These are phyloP conservation scores for Candida coleopterorum DNA, from an alignment of 805 yeast species.

Conservation along the genomic window DNA sequence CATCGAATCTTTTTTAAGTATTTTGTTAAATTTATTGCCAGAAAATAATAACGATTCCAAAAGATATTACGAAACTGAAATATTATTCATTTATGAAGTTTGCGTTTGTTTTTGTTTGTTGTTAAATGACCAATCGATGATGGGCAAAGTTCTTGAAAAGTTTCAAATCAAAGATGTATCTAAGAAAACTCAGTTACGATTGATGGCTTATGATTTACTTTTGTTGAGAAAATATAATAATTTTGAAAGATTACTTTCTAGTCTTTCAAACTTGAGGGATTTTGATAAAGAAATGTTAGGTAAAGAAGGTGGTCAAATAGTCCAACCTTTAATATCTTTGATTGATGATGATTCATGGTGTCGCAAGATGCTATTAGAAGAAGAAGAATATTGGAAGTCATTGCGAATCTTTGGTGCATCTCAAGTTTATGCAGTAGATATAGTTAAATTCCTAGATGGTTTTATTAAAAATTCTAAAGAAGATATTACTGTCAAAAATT, in stretches of 20 bases:
- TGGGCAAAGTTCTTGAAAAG: slow-evolving; percentile 14
- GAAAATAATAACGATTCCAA: slow-evolving; percentile 22
- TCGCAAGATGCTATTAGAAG: slow-evolving; percentile 27
- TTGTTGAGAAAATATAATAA: slow-evolving; percentile 35
- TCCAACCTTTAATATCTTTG: slow-evolving; percentile 47
- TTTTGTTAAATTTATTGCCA: slow-evolving; percentile 27
- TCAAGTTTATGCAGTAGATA: slow-evolving; percentile 35
- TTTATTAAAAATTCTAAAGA: slow-evolving; percentile 28
- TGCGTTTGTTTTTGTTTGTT: slow-evolving; percentile 32
- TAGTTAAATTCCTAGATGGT: slow-evolving; percentile 45
- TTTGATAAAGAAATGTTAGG: slow-evolving; percentile 40
- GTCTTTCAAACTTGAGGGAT: slow-evolving; percentile 5
- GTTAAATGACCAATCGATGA: slow-evolving; percentile 19
- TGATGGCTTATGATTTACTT: slow-evolving; percentile 49
- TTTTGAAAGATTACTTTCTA: slow-evolving; percentile 11
- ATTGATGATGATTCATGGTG: slow-evolving; percentile 43
- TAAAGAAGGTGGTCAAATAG: slow-evolving; percentile 41
- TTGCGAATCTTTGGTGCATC: slow-evolving; percentile 46
- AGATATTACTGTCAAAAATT: slow-evolving; percentile 46
- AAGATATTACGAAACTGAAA: slow-evolving; percentile 43
- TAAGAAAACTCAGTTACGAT: slow-evolving; percentile 35
- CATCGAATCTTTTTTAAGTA: slow-evolving; percentile 25
- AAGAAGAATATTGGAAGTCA: slow-evolving; percentile 50
- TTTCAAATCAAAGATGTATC: slow-evolving; percentile 16
- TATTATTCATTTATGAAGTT: slow-evolving; percentile 45